These are phyloP conservation scores for Podaxis sp. DNA, from an alignment of 768 basidiomycete species.

Conservation along the genomic window DNA sequence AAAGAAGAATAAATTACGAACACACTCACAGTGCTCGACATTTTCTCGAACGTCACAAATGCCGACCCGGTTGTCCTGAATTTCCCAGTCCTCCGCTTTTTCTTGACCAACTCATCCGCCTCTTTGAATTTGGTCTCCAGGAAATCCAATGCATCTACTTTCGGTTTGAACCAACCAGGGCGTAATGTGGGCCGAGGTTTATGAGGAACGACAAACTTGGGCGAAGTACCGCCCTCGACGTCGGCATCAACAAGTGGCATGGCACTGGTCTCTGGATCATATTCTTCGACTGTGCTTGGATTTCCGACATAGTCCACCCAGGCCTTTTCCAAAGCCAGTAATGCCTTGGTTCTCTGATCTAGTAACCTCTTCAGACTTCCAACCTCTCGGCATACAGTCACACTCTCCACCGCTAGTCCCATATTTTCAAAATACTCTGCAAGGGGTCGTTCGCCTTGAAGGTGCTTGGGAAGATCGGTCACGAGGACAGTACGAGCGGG, in stretches of 20 bases:
- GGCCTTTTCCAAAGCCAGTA: conserved; percentile 73
- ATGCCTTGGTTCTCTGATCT: conserved; percentile 74
- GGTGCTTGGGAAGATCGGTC: conserved; percentile 75
- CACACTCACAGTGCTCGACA: conserved; percentile 78
- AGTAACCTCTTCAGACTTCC: conserved; percentile 66
- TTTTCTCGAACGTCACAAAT: conserved; percentile 96
- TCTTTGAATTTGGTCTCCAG: conserved; percentile 76
- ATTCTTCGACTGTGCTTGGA: conserved; percentile 79
- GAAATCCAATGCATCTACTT: conserved; percentile 87
- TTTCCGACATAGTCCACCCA: conserved; percentile 95
- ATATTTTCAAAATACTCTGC: conserved; percentile 94
- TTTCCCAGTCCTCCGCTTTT: conserved; percentile 62
- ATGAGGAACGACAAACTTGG: conserved; percentile 66
- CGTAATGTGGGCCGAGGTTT: conserved; percentile 73
- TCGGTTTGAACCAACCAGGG: conserved; percentile 66
- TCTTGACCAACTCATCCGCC: conserved; percentile 80
- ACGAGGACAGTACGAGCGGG: conserved; percentile 92
- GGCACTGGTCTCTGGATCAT: conserved; percentile 65
- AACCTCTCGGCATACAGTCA: conserved; percentile 83
- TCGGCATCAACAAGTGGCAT: conserved; percentile 46
- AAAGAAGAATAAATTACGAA: background rate
- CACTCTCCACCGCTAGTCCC: conserved; percentile 85
- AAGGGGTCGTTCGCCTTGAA: conserved; percentile 79
- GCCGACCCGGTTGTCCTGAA: conserved; percentile 82
- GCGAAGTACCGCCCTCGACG: conserved; percentile 46